Evolutionary conservation across 1,139 yeast genomes (phyloP), one percentile per base, ranked within the genome.

Genomic region (Casaregolazyma suthepensis): DNA sequence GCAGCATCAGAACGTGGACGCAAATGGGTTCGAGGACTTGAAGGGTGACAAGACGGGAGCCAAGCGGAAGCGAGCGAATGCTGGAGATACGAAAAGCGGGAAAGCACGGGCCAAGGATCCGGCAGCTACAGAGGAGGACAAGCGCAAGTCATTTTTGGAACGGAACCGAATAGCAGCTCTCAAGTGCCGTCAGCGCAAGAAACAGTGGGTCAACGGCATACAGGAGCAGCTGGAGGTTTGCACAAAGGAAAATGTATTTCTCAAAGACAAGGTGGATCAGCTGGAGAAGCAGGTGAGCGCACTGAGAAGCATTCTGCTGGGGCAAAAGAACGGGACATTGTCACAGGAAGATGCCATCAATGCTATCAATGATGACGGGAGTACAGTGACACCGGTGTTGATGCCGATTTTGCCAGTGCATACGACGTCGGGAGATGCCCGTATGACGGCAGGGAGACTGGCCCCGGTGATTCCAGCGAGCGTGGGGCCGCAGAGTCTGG

Each of bases 111-210:
- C 31, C 17, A 43, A 46, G 35, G 49, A 42, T 45, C 50, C 26
- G 5, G 61, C 59, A 37, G 57, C 66, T 57, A 66, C 77, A 0
- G 85, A 81, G 46, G 88, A 79, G 49, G 93, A 86, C 48, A 89
- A 87, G 66, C 79, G 98, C 35, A 82, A 83, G 66, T 84, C 79
- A 60, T 93, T 93, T 63, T 72, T 93, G 60, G 99, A 93, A 67
- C 77, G 98, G 57, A 93, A 93, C 68, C 78, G 99, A 57, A 82
- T 93, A 13, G 99, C 99, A 0, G 99, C 99, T 0, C 83, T 94
- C 43, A 91, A 90, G 69, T 94, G 98, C 73, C 81, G 99, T 55
- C 96, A 88, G 70, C 80, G 97, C 52, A 94, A 93, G 77, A 93
- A 94, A 72, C 91, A 88, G 66, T 85, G 87, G 76, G 79, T 89